Conservation (phyloP, 768 basidiomycete genomes). For the Clathrus columnatus region DNA sequence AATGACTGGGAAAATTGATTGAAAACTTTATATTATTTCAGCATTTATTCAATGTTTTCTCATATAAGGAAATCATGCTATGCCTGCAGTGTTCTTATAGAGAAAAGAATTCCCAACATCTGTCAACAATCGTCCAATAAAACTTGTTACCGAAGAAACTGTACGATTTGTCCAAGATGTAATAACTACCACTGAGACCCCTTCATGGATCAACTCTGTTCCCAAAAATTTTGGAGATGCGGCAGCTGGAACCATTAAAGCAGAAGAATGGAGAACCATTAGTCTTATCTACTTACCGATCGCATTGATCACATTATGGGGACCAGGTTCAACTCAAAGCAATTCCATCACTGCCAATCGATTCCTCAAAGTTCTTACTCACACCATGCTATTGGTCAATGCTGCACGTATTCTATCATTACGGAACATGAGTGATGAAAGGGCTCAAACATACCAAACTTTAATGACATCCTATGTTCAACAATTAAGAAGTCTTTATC, state of each 20-base stretch:
- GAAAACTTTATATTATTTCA: no score
- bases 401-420: constrained; percentile 19
- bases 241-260: constrained; percentile 27
- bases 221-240: constrained; percentile 22
- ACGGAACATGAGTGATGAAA: constrained; percentile 10
- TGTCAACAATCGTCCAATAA: no score
- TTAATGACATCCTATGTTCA: constrained; percentile 17
- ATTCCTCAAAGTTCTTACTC: constrained; percentile 16
- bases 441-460: constrained; percentile 5
- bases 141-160: no score
- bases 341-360: no score
- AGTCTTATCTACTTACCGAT: constrained; percentile 26
- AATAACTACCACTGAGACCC: constrained; percentile 17
- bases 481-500: constrained; percentile 17
- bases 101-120: no score
- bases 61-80: no score
- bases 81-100: no score
- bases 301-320: constrained; percentile 26
- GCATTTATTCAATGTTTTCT: no score
- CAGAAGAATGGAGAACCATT: constrained; percentile 28
- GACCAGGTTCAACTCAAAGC: no score
- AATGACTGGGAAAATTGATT: no score
- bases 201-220: constrained; percentile 22
- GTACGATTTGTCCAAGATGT: constrained; percentile 23
- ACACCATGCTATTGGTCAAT: constrained; percentile 22